A percentile compares a stretch with the other conserved stretches of the same genome.
phyloP scores from a whole-genome alignment of 768 basidiomycete species.

The Lentinula sp. region DNA sequence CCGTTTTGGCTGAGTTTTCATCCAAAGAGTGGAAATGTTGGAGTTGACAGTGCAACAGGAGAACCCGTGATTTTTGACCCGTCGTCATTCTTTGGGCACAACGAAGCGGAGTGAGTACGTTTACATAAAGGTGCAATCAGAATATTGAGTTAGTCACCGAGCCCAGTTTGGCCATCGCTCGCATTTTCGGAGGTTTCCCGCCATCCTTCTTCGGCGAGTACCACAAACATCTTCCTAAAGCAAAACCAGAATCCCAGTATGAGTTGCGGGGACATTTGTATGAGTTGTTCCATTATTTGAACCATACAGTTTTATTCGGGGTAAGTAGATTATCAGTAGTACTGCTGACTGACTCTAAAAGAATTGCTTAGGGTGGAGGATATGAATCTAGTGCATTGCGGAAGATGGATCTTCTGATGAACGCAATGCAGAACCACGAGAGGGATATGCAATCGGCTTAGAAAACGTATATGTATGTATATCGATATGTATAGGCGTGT shows the following conservation, averaged over 20 bases:
- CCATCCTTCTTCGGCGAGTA: constrained; percentile 58
- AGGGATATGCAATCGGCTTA: background rate
- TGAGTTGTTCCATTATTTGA: constrained; percentile 76
- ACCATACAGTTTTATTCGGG: constrained; percentile 75
- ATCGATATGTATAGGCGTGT: too few species aligned
- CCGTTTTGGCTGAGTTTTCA: background rate
- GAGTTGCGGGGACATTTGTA: constrained; percentile 62
- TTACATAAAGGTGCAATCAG: background rate
- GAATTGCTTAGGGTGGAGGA: constrained; percentile 30
- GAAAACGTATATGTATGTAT: too few species aligned
- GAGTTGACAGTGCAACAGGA: constrained; percentile 45
- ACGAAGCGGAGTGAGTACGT: constrained; percentile 67
- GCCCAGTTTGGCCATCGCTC: constrained; percentile 63
- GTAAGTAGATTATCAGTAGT: constrained; percentile 33
- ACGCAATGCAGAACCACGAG: background rate
- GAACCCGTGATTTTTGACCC: constrained; percentile 74
- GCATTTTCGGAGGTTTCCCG: constrained; percentile 76
- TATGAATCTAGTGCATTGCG: constrained; percentile 50
- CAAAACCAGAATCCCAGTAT: constrained; percentile 62
- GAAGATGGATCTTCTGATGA: constrained; percentile 31
- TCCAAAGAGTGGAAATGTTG: constrained; percentile 65
- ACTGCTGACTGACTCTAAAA: background rate
- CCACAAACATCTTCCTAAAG: constrained; percentile 54
- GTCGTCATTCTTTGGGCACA: constrained; percentile 74
- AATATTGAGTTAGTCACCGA: background rate